Base-by-base conservation (phyloP, 2,329 filamentous ascomycete genomes). In the Fusarium redolens region DNA sequence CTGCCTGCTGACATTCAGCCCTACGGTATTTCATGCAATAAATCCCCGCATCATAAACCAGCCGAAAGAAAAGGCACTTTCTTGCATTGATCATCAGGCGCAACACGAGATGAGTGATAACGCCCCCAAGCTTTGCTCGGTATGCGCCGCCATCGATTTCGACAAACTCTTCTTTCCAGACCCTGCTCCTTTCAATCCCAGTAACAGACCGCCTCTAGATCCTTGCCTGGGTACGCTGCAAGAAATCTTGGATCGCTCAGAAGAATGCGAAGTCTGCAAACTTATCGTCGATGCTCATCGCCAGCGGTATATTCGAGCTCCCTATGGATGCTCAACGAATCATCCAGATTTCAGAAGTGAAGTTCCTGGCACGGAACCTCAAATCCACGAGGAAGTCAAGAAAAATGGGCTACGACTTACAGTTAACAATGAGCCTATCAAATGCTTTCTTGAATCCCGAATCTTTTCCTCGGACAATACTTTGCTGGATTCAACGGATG, bases 151-250 rank as follows among this genome's bases (percentile, higher is more conserved):
- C 22, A 40, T 68, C 18, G 31, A 68, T 18, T 68, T 68, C 9
- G n/a, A 62, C 17, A 25, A 25, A 4, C 63, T 68, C 17, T 30
- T 68, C 38, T 68, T 44, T 28, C 33, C 56, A 38, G 37, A n/a
- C 1, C 18, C 17, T 4, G 25, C 3, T 1, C 22, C 9, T 9
- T n/a, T n/a, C 2, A n/a, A 14, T 28, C 22, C 30, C 14, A 12
- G 10, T 14, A 10, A 3, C 14, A 35, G 11, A 33, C 22, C 4
- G 15, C 22, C 6, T 13, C 9, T 35, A 0, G 28, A 18, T 7
- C 22, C 28, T 20, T 78, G 35, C 2, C 47, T 72, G 1, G 69
- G 69, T 3, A 58, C 50, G 9, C 56, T 72, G 3, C 31, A 56
- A n/a, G 47, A 48, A 1, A 38, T 72, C 8, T 8, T 69, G 18